Percentiles rank a stretch among this genome's conserved stretches.
Conservation (phyloP, 2,329 filamentous ascomycete species). For the Escovopsis weberi region DNA sequence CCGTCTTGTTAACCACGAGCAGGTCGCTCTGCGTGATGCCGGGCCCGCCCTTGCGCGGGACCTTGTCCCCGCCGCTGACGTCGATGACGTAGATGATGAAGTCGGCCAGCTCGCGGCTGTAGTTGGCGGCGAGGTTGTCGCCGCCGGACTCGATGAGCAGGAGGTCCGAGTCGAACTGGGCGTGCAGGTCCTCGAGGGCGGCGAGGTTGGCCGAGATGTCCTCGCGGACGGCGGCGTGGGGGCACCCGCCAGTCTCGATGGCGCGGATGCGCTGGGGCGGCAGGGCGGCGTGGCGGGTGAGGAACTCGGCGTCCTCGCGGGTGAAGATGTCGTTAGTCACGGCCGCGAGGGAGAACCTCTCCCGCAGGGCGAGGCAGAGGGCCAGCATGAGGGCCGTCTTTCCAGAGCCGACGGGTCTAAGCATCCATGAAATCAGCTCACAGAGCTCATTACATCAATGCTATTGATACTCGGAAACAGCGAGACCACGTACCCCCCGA, state of each 20-base stretch:
- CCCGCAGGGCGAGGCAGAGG: conserved; percentile 72
- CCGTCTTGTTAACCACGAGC: conserved; percentile 93
- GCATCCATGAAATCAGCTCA: neutral
- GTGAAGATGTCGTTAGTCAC: conserved; percentile 99
- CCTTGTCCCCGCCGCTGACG: conserved; percentile 90
- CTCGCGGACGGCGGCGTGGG: conserved; percentile 92
- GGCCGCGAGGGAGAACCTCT: conserved; percentile 73
- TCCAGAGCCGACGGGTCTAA: conserved; percentile 83
- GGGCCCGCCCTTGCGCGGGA: conserved; percentile 87
- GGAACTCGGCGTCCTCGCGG: conserved; percentile 93
- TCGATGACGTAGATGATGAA: conserved; percentile 99
- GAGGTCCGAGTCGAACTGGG: conserved; percentile 63
- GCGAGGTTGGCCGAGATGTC: conserved; percentile 91
- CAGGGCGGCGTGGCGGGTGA: conserved; percentile 73
- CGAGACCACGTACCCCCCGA: conserved; percentile 60
- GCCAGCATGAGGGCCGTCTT: conserved; percentile 96
- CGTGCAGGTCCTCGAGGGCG: conserved; percentile 78
- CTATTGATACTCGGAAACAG: neutral
- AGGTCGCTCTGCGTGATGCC: conserved; percentile 95
- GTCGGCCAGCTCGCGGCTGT: conserved; percentile 85
- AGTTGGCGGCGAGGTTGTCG: conserved; percentile 95
- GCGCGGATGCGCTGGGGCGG: conserved; percentile 74
- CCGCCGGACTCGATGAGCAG: conserved; percentile 91
- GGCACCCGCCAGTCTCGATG: conserved; percentile 95
- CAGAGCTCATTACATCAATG: too few relatives aligned